Evolutionary conservation across 306 rosid species (phyloP), one percentile per base, ranked within the genome.

Genomic region (Fragaria ananassa): DNA sequence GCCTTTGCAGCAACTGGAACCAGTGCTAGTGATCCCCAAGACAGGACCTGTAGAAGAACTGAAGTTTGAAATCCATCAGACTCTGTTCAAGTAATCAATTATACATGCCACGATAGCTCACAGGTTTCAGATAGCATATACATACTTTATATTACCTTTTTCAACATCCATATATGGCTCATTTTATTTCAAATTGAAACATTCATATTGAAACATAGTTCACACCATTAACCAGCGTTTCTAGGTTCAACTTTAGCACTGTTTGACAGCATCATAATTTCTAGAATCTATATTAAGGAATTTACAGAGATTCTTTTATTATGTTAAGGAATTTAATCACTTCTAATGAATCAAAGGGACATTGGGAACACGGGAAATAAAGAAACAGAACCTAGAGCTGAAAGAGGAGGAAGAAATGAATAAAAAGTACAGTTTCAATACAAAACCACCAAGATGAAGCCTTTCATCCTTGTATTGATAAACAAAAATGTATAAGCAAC

Each of bases 1-100:
- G 80, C 84, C 71, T 84, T 82, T 13, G 90, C 85, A 27, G 89
- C 89, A 53, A 75, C 76, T 23, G 95, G 95, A 63, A 76, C 81
- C n/a, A 84, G 72, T 56, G 98, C 89, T 15, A 94, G 80, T 82
- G 89, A 77, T 49, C 88, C 89, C 97, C 98, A 94, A 34, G 98
- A 88, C 45, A 92, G 58, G 70, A 89, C 82, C 93, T 94, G 98
- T 91, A 94, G 80, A 68, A 89, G 53, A 72, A 83, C 98, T 92
- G 25, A 80, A 76, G 72, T 79, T 82, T 68, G 80, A 76, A 81
- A 80, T 61, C 75, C 78, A 82, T 54, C 15, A 34, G 53, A 34
- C 23, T 41, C 21, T 64, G 27, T 51, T 12, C 74, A 51, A 81
- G 46, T 27, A 65, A 51, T 25, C 18, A 44, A 19, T 23, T 19